A percentile compares a stretch with the other conserved stretches of the same genome.
Evolutionary conservation across 257 asterid genomes (phyloP).

Genomic region (Mentha longifolia): DNA sequence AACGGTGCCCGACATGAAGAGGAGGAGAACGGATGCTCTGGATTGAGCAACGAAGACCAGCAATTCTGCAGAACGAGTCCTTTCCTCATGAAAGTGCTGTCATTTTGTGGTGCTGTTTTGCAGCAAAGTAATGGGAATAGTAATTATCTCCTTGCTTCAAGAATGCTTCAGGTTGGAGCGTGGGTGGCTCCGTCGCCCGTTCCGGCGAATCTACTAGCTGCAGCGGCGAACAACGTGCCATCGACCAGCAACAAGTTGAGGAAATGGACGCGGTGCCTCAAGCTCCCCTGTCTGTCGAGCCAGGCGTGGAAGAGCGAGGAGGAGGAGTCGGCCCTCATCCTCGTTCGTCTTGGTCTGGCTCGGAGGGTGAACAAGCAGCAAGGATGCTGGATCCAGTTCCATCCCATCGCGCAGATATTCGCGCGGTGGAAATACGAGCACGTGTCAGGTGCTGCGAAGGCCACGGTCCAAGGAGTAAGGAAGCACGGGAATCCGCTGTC

Average conservation of each 20-base stretch:
- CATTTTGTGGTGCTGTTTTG: slow-evolving; percentile 52
- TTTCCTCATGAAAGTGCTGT: slow-evolving; percentile 59
- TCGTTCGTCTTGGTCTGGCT: slow-evolving; percentile 73
- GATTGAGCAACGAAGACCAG: slow-evolving; percentile 49
- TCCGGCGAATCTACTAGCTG: slow-evolving; percentile 60
- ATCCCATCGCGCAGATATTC: slow-evolving; percentile 66
- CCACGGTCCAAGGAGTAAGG: slow-evolving; percentile 65
- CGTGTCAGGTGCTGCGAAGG: slow-evolving; percentile 46
- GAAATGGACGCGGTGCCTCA: slow-evolving; percentile 59
- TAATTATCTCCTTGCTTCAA: slow-evolving; percentile 48
- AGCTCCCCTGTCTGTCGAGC: slow-evolving; percentile 50
- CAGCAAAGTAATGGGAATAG: slow-evolving; percentile 49
- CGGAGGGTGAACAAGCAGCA: slow-evolving; percentile 54
- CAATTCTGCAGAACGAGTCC: slow-evolving; percentile 63
- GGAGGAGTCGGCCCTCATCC: slow-evolving; percentile 68
- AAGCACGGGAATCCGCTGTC: slow-evolving; percentile 48
- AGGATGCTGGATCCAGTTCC: slow-evolving; percentile 82
- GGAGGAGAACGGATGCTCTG: slow-evolving; percentile 42
- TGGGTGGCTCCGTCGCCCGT: slow-evolving; percentile 85
- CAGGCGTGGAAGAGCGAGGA: slow-evolving; percentile 77
- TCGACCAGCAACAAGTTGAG: slow-evolving; percentile 47
- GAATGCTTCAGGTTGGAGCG: slow-evolving; percentile 79
- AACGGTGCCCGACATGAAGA: slow-evolving; percentile 45
- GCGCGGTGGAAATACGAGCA: slow-evolving; percentile 50
- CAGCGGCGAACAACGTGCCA: slow-evolving; percentile 67